phyloP scores from a whole-genome alignment of 805 yeast species.

The Lipomyces anomalus region DNA sequence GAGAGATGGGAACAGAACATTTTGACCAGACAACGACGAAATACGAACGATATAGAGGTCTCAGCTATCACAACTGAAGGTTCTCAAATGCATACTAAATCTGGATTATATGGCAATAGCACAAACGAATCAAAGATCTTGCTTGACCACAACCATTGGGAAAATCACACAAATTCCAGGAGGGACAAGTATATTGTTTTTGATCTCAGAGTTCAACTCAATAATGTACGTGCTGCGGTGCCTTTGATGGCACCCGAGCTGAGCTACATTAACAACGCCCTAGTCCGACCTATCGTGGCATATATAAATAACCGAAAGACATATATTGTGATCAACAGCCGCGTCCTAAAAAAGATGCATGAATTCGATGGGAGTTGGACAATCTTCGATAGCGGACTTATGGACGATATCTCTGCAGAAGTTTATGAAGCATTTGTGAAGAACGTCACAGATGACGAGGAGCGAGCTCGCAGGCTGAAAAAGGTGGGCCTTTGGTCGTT shows the following conservation, averaged over 20 bases:
- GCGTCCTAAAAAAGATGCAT: conserved; percentile 65
- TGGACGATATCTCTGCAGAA: conserved; percentile 86
- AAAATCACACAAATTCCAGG: neutral
- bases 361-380: conserved; percentile 99
- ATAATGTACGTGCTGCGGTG: conserved; percentile 80
- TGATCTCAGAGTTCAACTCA: conserved; percentile 72
- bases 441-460: conserved; percentile 83
- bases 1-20: conserved; percentile 38
- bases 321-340: conserved; percentile 78
- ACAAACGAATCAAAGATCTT: neutral
- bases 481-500: conserved; percentile 91
- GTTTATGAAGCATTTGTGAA: conserved; percentile 86
- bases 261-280: conserved; percentile 85
- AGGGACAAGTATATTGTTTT: conserved; percentile 46
- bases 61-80: too few relatives aligned
- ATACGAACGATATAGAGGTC: neutral
- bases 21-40: conserved; percentile 14
- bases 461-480: conserved; percentile 60
- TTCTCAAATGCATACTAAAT: too few relatives aligned
- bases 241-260: conserved; percentile 84
- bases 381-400: conserved; percentile 76
- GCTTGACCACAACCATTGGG: neutral
- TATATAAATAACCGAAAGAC: conserved; percentile 89
- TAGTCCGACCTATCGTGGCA: conserved; percentile 90
- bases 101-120: too few relatives aligned